These are phyloP conservation scores for Tricholoma furcatifolium DNA, from an alignment of 768 basidiomycete species.

Conservation along the genomic window DNA sequence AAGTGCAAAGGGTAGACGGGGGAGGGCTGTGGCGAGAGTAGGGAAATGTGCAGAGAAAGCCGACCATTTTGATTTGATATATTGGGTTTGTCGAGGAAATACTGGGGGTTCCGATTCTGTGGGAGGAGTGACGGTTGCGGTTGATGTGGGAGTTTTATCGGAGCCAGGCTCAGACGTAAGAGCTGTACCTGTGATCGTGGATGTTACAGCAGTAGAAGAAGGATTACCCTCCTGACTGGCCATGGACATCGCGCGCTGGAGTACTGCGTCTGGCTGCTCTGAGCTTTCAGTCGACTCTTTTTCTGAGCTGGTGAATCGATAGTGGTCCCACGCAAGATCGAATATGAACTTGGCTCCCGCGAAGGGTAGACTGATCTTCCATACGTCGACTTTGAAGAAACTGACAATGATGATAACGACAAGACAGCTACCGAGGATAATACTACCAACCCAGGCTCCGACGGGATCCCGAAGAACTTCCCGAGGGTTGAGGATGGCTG, in stretches of 20 bases:
- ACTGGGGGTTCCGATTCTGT: constrained; percentile 9
- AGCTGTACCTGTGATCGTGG: constrained; percentile 10
- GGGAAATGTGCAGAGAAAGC: constrained; percentile 53
- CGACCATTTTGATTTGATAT: constrained; percentile 13
- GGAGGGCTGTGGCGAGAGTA: constrained; percentile 63
- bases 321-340: constrained; percentile 64
- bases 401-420: constrained; percentile 73
- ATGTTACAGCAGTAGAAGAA: constrained; percentile 17
- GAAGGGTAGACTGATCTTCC: constrained; percentile 84
- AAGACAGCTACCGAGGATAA: constrained; percentile 68
- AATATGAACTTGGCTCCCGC: constrained; percentile 71
- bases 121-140: constrained; percentile 1
- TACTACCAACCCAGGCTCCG: constrained; percentile 73
- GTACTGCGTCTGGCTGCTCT: no score
- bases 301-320: constrained; percentile 29
- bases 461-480: constrained; percentile 69
- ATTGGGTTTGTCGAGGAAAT: constrained; percentile 19
- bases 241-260: constrained; percentile 28
- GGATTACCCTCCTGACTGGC: constrained; percentile 16
- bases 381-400: constrained; percentile 79
- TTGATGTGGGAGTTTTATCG: constrained; percentile 2
- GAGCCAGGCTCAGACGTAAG: constrained; percentile 4
- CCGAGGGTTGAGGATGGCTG: constrained; percentile 45
- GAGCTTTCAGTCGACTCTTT: constrained; percentile 9
- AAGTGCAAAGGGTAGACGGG: constrained; percentile 76